Percentiles rank a stretch among this genome's conserved stretches.
Evolutionary conservation across 306 rosid species (phyloP).

Genomic region (Vigna angularis): DNA sequence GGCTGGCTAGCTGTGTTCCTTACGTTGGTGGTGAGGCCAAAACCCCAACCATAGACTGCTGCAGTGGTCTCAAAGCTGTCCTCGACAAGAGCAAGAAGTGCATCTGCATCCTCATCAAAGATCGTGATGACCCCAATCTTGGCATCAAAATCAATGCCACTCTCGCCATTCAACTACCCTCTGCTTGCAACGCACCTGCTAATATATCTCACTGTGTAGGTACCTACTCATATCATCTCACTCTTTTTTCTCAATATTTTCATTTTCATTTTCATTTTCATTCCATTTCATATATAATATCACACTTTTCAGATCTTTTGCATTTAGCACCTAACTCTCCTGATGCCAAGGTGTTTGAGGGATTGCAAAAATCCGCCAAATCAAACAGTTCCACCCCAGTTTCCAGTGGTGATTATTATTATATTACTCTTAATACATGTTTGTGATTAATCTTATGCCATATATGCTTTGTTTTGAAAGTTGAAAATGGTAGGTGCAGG

Average conservation of each 20-base stretch:
- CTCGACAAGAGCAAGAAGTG: constrained; percentile 69
- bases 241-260: not conserved
- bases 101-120: constrained; percentile 77
- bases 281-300: not conserved
- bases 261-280: not conserved
- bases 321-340: constrained; percentile 75
- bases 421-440: not conserved
- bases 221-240: constrained; percentile 28
- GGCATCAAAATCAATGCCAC: constrained; percentile 76
- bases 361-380: constrained; percentile 34
- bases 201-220: constrained; percentile 71
- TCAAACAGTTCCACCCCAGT: constrained; percentile 37
- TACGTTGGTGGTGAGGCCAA: constrained; percentile 73
- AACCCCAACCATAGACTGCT: constrained; percentile 78
- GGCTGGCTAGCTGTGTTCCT: constrained; percentile 70
- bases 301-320: constrained; percentile 63
- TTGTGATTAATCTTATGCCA: not conserved
- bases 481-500: constrained; percentile 26
- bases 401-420: constrained; percentile 48
- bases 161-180: constrained; percentile 71
- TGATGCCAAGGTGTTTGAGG: constrained; percentile 73
- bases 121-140: constrained; percentile 79
- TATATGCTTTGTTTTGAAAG: not conserved
- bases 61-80: constrained; percentile 69
- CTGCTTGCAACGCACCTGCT: constrained; percentile 67